Base-by-base conservation (phyloP, 176 grass and related monocot species). In the Bolboschoenus planiculmis region DNA sequence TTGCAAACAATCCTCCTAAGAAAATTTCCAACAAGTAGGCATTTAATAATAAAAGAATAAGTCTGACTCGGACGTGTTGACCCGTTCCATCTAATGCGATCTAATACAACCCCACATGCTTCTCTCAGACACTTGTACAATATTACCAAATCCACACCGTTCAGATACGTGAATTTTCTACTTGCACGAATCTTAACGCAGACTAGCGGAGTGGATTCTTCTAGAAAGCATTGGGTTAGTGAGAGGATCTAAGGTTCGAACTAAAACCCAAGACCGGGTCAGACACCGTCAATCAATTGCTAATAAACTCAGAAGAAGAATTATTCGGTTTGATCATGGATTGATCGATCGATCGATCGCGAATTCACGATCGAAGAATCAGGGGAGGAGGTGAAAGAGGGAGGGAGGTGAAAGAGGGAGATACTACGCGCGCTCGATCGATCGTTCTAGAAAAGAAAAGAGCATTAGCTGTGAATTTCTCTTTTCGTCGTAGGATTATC, bases 361-460 rank as follows among this genome's bases (percentile, higher is more conserved):
- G n/a, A n/a, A 53, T 53, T 74, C 42, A 51, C 26, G n/a, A 76
- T 51, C 13, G 43, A 23, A 51, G 34, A 57, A 75, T 39, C 4
- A 27, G 51, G 67, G 40, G 26, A 33, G 35, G 8, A 73, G 13
- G 18, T 16, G 29, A 42, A 58, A n/a, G 16, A 75, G 24, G 20
- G 18, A 83, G 33, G 47, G 0, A 5, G 36, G n/a, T n/a, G n/a
- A n/a, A n/a, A 55, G 15, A 83, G 31, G n/a, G n/a, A n/a, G n/a
- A n/a, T n/a, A n/a, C n/a, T n/a, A 66, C 1, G 10, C 2, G 16
- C n/a, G 1, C 16, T 9, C 5, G 35, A 11, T 70, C 29, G 8
- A 84, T 84, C 34, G 35, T 61, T 80, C 57, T 23, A 81, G 35
- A 58, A 4, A 61, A 81, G n/a, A 34, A 16, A 43, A 46, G 35